Evolutionary conservation across 495 filamentous ascomycete genomes (phyloP).

Genomic region (Neurospora cerealis): DNA sequence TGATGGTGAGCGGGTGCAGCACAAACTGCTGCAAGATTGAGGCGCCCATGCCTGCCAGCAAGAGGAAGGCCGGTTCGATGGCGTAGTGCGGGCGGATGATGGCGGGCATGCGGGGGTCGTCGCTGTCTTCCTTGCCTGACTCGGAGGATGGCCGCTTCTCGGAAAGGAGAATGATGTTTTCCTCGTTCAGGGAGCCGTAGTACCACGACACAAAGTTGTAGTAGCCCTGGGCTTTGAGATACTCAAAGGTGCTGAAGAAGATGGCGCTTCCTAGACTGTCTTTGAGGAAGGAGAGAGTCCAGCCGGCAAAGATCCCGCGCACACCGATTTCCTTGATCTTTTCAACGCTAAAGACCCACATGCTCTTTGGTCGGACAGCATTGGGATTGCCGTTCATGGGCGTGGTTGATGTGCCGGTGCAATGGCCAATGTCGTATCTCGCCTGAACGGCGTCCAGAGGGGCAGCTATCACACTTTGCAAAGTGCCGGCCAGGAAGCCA

Average conservation of each 20-base stretch:
- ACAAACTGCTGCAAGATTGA: slow-evolving; percentile 67
- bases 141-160: slow-evolving; percentile 24
- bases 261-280: slow-evolving; percentile 73
- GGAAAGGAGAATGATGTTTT: slow-evolving; percentile 31
- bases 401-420: not conserved
- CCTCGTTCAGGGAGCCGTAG: slow-evolving; percentile 51
- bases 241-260: slow-evolving; percentile 84
- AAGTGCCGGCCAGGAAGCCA: slow-evolving; percentile 63
- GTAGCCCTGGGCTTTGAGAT: slow-evolving; percentile 74
- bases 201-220: slow-evolving; percentile 70
- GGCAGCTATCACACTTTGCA: slow-evolving; percentile 74
- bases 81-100: slow-evolving; percentile 76
- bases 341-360: slow-evolving; percentile 69
- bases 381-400: slow-evolving; percentile 16
- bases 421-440: slow-evolving; percentile 47
- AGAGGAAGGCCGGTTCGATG: slow-evolving; percentile 71
- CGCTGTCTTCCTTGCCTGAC: not conserved
- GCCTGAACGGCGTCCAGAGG: slow-evolving; percentile 84
- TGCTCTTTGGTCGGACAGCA: slow-evolving; percentile 50
- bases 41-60: slow-evolving; percentile 67
- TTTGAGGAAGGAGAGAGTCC: slow-evolving; percentile 65
- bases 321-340: slow-evolving; percentile 72
- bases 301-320: slow-evolving; percentile 76
- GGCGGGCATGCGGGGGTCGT: slow-evolving; percentile 24
- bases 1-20: slow-evolving; percentile 64